phyloP scores from a whole-genome alignment of 2,329 filamentous ascomycete genomes.

The Aureobasidium zeae region DNA sequence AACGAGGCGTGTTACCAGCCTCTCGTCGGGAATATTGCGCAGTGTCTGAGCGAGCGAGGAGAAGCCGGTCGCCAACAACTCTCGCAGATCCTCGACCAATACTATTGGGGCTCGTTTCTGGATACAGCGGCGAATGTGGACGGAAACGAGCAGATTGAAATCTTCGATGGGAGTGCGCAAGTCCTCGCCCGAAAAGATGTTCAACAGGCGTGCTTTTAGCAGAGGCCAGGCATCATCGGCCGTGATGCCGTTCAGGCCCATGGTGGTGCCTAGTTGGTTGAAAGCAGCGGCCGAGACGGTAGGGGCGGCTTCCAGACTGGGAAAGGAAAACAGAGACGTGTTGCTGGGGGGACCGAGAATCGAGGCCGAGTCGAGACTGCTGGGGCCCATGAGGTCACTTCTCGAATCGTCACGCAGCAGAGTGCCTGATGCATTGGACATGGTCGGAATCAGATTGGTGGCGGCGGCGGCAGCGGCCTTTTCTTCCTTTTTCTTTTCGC shows the following conservation, averaged over 20 bases:
- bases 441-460: conserved; percentile 25
- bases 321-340: conserved; percentile 25
- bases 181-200: conserved; percentile 75
- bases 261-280: conserved; percentile 36
- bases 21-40: conserved; percentile 68
- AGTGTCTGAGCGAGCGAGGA: conserved; percentile 76
- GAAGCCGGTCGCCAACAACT: conserved; percentile 74
- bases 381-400: conserved; percentile 20
- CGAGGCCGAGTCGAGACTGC: conserved; percentile 17
- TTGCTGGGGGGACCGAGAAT: conserved; percentile 24
- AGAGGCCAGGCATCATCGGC: conserved; percentile 75
- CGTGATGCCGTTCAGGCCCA: conserved; percentile 40
- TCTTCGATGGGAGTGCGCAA: conserved; percentile 72
- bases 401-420: conserved; percentile 16
- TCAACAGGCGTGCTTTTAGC: conserved; percentile 63
- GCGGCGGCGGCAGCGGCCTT: conserved; percentile 35
- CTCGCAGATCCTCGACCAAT: conserved; percentile 66
- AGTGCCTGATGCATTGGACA: conserved; percentile 24
- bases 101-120: conserved; percentile 61
- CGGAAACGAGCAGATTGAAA: conserved; percentile 68
- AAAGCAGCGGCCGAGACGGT: conserved; percentile 32
- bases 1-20: conserved; percentile 80
- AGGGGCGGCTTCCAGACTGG: conserved; percentile 24
- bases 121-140: conserved; percentile 70
- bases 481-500: conserved; percentile 60